Conservation (phyloP, 78 protist genomes). For the Dictyostelium firmibasis region DNA sequence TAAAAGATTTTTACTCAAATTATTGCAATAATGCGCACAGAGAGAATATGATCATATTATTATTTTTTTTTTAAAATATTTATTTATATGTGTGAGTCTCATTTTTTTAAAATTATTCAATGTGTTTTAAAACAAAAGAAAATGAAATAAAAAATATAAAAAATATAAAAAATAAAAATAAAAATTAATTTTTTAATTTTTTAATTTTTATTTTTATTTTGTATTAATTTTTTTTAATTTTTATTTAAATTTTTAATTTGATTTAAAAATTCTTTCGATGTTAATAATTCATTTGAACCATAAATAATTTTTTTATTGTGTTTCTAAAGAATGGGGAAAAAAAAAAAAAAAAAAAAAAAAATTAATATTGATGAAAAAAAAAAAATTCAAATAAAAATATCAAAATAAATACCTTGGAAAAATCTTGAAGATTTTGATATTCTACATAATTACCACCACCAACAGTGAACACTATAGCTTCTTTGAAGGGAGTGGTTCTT, state of each 20-base stretch:
- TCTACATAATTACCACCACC: slow-evolving; percentile 97
- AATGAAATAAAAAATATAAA: no score
- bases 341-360: neutral
- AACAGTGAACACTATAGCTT: slow-evolving; percentile 92
- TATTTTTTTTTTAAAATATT: no score
- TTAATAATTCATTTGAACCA: slow-evolving; percentile 80
- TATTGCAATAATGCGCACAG: no score
- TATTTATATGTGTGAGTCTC: no score
- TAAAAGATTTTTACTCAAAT: no score
- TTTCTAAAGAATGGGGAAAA: neutral
- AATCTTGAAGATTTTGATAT: slow-evolving; percentile 90
- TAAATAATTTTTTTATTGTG: slow-evolving; percentile 72
- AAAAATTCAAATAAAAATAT: no score
- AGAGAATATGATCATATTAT: no score
- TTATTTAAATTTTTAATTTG: slow-evolving; percentile 54
- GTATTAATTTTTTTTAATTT: neutral
- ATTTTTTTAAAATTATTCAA: no score
- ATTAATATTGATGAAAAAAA: neutral
- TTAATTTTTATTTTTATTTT: neutral
- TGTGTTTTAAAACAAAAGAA: no score
- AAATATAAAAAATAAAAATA: no score
- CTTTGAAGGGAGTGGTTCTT: slow-evolving; percentile 82
- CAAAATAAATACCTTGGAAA: slow-evolving; percentile 50
- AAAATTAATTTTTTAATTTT: no score
- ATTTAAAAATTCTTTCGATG: slow-evolving; percentile 71